Conservation (phyloP, 2,329 filamentous ascomycete genomes). For the Myriangium duriaei region DNA sequence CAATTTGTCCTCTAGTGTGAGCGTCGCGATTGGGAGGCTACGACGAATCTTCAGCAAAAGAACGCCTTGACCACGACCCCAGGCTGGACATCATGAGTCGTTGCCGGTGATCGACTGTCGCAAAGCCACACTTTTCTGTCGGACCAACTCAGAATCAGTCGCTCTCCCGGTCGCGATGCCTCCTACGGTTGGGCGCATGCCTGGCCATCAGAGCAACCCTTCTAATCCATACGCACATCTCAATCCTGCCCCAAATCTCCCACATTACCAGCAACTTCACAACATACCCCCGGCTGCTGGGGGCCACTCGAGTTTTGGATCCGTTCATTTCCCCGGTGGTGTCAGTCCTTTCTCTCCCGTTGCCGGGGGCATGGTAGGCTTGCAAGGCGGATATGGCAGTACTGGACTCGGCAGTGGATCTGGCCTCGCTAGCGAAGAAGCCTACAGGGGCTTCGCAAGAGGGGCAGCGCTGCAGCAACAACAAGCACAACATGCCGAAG, state of each 20-base stretch:
- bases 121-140: too few species aligned
- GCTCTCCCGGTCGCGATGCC: slow-evolving; percentile 36
- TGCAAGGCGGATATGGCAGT: slow-evolving; percentile 21
- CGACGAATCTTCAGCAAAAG: too few species aligned
- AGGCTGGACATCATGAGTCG: too few species aligned
- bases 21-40: too few species aligned
- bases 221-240: slow-evolving; percentile 48
- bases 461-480: slow-evolving; percentile 45
- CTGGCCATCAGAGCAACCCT: slow-evolving; percentile 39
- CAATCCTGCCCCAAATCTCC: slow-evolving; percentile 36
- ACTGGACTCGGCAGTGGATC: slow-evolving; percentile 33
- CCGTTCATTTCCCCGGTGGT: slow-evolving; percentile 26
- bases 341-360: slow-evolving; percentile 24
- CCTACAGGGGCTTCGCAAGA: slow-evolving; percentile 75
- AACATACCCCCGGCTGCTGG: slow-evolving; percentile 47
- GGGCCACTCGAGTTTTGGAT: slow-evolving; percentile 56
- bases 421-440: slow-evolving; percentile 74
- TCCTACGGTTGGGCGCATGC: slow-evolving; percentile 45
- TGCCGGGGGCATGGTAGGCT: slow-evolving; percentile 42
- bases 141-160: too few species aligned
- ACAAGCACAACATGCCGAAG: slow-evolving; percentile 29
- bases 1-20: too few species aligned
- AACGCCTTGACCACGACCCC: too few species aligned
- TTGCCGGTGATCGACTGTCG: too few species aligned
- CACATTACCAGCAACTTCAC: slow-evolving; percentile 27